phyloP scores from a whole-genome alignment of 257 asterid species.

The Solanum tarapatanum region DNA sequence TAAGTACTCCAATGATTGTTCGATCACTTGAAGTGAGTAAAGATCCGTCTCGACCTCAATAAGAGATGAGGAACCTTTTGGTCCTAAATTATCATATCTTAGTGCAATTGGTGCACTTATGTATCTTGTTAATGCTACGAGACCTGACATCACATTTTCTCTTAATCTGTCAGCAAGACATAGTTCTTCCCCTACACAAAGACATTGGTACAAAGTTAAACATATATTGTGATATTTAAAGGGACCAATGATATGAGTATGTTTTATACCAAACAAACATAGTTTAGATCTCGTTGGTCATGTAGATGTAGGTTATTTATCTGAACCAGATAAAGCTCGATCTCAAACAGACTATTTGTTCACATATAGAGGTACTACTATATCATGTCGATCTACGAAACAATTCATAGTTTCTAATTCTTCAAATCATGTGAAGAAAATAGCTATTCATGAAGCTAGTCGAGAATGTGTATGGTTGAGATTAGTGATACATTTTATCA shows the following conservation, averaged over 20 bases:
- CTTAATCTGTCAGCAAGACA: background rate
- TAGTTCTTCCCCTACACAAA: background rate
- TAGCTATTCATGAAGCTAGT: background rate
- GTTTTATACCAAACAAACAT: no score
- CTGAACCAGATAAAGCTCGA: no score
- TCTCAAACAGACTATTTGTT: background rate
- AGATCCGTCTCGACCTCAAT: background rate
- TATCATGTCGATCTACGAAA: background rate
- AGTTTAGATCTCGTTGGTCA: background rate
- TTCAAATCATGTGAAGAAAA: background rate
- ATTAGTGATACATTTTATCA: background rate
- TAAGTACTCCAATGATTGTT: background rate
- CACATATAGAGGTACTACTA: background rate
- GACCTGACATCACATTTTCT: background rate
- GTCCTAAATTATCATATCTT: background rate
- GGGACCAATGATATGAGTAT: no score
- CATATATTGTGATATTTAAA: no score
- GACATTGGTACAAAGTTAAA: background rate
- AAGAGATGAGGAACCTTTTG: background rate
- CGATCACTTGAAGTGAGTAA: no score
- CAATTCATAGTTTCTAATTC: background rate
- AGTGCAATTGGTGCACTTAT: background rate
- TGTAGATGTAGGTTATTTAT: background rate
- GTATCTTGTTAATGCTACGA: background rate
- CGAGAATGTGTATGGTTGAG: background rate